phyloP scores from a whole-genome alignment of 1,284 basidiomycete genomes.

The Ustilago vetiveriae region DNA sequence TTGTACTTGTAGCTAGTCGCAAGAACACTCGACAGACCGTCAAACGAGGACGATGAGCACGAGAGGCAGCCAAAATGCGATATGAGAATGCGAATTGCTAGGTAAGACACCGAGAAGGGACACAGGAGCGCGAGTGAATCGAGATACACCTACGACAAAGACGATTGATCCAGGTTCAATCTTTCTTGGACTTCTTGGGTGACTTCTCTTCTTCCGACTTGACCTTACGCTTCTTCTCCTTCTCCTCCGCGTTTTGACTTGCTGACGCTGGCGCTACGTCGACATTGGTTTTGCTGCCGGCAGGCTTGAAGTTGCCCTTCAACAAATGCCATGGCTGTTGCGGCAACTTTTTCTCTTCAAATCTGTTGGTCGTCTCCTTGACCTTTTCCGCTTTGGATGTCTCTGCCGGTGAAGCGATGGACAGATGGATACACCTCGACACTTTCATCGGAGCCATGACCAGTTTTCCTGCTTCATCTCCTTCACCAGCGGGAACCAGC shows the following conservation, averaged over 20 bases:
- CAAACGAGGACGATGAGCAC: too few species aligned
- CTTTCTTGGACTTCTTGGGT: slow-evolving; percentile 49
- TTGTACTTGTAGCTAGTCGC: too few species aligned
- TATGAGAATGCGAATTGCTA: too few species aligned
- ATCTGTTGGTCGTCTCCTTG: slow-evolving; percentile 16
- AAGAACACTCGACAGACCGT: too few species aligned
- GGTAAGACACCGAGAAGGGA: too few species aligned
- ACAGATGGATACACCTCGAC: slow-evolving; percentile 32
- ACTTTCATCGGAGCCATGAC: slow-evolving; percentile 29
- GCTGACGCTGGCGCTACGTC: slow-evolving; percentile 8
- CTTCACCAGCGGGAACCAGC: slow-evolving; percentile 40
- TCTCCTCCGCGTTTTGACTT: slow-evolving; percentile 14
- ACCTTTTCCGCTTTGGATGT: slow-evolving; percentile 15
- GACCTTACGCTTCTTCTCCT: slow-evolving; percentile 44
- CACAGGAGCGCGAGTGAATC: too few species aligned
- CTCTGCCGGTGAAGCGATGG: slow-evolving; percentile 36
- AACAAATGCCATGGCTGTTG: slow-evolving; percentile 57
- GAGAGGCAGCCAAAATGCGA: too few species aligned
- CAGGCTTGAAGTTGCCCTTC: slow-evolving; percentile 34
- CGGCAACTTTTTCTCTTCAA: slow-evolving; percentile 32
- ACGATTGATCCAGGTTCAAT: too few species aligned
- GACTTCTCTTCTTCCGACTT: slow-evolving; percentile 29
- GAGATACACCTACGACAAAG: too few species aligned
- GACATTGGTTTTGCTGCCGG: slow-evolving; percentile 10
- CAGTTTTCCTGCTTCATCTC: slow-evolving; percentile 23